A percentile compares a stretch with the other conserved stretches of the same genome.
These are phyloP conservation scores for Hansenula sp. DNA, from an alignment of 1,139 yeast genomes.

Conservation along the genomic window DNA sequence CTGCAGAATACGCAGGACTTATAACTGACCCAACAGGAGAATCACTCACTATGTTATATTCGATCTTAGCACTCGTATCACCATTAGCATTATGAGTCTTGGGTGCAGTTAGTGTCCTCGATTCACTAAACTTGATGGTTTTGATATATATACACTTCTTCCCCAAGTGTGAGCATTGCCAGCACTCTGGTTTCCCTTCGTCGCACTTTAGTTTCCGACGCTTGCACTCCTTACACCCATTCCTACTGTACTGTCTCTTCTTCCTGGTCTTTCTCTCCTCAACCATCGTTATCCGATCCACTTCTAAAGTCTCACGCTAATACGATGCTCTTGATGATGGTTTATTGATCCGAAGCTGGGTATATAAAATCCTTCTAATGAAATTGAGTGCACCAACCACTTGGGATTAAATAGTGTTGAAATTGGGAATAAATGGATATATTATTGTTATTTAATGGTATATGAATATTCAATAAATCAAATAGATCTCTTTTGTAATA, in stretches of 20 bases:
- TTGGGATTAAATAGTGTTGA: too few species aligned
- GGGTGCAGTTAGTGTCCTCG: conserved; percentile 24
- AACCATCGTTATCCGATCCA: neutral
- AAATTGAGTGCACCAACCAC: too few species aligned
- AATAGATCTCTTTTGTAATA: too few species aligned
- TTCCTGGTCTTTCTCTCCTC: conserved; percentile 12
- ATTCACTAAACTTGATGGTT: conserved; percentile 30
- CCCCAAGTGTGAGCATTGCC: conserved; percentile 47
- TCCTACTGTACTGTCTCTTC: conserved; percentile 40
- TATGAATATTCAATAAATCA: too few species aligned
- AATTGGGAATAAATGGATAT: too few species aligned
- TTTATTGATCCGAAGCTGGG: too few species aligned
- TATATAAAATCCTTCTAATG: too few species aligned
- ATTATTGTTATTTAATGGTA: too few species aligned
- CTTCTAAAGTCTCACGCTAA: conserved; percentile 35
- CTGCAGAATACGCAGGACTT: neutral
- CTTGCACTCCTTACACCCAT: conserved; percentile 60
- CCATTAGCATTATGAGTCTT: neutral
- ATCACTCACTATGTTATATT: neutral
- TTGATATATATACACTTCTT: conserved; percentile 44
- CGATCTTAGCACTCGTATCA: neutral
- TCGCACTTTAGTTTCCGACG: conserved; percentile 59
- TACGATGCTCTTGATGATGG: too few species aligned
- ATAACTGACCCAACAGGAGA: neutral
- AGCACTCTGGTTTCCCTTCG: conserved; percentile 50